Evolutionary conservation across 1,139 yeast species (phyloP), one percentile per base, ranked within the genome.

Genomic region (Groenewaldozyma auringiensis): DNA sequence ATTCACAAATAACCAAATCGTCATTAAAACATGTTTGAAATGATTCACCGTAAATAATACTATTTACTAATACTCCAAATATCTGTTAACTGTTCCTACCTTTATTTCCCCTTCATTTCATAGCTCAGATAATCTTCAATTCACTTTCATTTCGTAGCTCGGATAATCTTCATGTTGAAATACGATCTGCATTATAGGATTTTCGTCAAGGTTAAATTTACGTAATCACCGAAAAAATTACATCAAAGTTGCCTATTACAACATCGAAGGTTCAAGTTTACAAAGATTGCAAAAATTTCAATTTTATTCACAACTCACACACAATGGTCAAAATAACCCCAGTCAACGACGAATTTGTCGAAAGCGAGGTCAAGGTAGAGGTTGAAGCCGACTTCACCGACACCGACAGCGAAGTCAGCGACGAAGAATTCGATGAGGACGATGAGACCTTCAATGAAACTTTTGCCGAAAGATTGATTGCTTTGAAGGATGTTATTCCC

Each of bases 401-500:
- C 47, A 61, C 61, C 37, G 62, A 61, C 37, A 64, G 61, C 53
- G 63, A 57, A 34, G 60, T 55, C 31, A 59, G 64, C n/a, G 65
- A 62, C 29, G 88, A 78, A 31, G 79, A 73, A 41, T 78, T 76
- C 43, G 82, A 76, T 47, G 84, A 78, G 45, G 94, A 84, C 54
- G 87, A 83, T 55, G 92, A 82, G 62, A 70, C 80, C 57, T 84
- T 81, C 59, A 78, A 81, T 60, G 98, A 92, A 72, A 82, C 96
- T 40, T 58, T 94, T 34, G 69, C 74, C 52, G 98, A 92, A 58
- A 83, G 99, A 74, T 67, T 92, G 54, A 78, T 78, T 52, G 98
- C 99, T 45, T 77, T 92, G 59, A 87, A 81, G 68, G 97, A 92
- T 64, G 86, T 89, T 50, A 73, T 92, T 50, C 87, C 96, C 39